Percentiles rank a stretch among this genome's conserved stretches.
These are phyloP conservation scores for Pseudogymnoascus pannorum DNA, from an alignment of 2,329 filamentous ascomycete species.

Conservation along the genomic window DNA sequence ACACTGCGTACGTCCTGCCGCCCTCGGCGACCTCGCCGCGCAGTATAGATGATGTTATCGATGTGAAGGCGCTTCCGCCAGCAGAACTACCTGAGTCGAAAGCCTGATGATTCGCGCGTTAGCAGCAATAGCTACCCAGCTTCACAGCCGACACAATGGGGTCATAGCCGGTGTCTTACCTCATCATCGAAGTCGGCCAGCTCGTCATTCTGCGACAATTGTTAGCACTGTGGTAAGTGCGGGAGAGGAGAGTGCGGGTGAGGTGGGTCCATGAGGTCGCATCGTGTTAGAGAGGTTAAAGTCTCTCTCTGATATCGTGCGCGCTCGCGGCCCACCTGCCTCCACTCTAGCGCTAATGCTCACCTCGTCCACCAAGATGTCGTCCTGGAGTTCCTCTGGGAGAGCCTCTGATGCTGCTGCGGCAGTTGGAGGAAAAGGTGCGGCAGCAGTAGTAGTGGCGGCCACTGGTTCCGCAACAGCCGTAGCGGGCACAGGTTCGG, in stretches of 20 bases:
- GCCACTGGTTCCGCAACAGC: too few species aligned
- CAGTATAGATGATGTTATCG: background rate
- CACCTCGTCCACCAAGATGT: background rate
- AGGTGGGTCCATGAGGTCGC: background rate
- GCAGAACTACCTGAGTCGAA: background rate
- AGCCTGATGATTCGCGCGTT: background rate
- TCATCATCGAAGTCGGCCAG: background rate
- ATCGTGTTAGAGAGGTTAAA: background rate
- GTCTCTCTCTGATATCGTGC: background rate
- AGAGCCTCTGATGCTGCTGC: too few species aligned
- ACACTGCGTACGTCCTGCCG: conserved; percentile 14
- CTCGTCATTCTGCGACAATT: background rate
- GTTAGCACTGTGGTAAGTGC: background rate
- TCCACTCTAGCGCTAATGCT: background rate
- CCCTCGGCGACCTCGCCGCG: conserved; percentile 12
- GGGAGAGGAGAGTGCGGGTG: background rate
- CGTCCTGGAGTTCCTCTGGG: too few species aligned
- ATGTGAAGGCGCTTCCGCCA: background rate
- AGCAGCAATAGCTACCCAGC: background rate
- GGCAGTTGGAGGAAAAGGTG: background rate
- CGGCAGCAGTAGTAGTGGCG: background rate
- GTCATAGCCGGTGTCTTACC: background rate
- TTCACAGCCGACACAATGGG: background rate
- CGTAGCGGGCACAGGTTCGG: background rate
- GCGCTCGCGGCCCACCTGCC: background rate